Conservation (phyloP, 1,284 basidiomycete species). For the Calocybe gambosa region DNA sequence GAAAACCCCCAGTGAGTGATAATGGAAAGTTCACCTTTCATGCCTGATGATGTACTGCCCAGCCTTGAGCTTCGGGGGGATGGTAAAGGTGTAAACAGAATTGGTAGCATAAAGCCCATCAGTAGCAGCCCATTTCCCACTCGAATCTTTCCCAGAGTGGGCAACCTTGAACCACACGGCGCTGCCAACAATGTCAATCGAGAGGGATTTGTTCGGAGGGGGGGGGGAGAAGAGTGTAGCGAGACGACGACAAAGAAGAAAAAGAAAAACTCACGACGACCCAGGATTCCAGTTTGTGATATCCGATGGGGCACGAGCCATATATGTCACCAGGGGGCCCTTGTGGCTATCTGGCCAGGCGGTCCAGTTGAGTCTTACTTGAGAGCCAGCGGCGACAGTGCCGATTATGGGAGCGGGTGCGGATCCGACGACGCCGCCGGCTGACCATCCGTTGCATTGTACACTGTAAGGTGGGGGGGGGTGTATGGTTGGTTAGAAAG, state of each 20-base stretch:
- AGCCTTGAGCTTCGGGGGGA: conserved; percentile 28
- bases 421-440: conserved; percentile 23
- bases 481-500: neutral
- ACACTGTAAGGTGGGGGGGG: conserved; percentile 15
- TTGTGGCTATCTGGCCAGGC: conserved; percentile 41
- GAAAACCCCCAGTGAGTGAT: no score
- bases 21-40: no score
- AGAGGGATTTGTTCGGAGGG: no score
- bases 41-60: conserved; percentile 21
- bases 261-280: conserved; percentile 26
- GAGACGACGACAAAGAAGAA: neutral
- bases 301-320: conserved; percentile 38
- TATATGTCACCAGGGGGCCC: conserved; percentile 43
- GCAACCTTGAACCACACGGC: conserved; percentile 41
- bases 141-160: conserved; percentile 29
- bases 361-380: conserved; percentile 42
- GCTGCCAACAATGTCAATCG: conserved; percentile 13
- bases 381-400: conserved; percentile 37
- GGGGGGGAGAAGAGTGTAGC: no score
- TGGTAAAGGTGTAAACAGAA: conserved; percentile 33
- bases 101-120: conserved; percentile 29
- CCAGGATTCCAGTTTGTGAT: conserved; percentile 41
- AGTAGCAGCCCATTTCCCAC: conserved; percentile 31
- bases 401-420: conserved; percentile 39
- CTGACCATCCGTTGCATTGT: conserved; percentile 17